Evolutionary conservation across 2,329 filamentous ascomycete genomes (phyloP).

Genomic region (Hymenoscyphus salicellus): DNA sequence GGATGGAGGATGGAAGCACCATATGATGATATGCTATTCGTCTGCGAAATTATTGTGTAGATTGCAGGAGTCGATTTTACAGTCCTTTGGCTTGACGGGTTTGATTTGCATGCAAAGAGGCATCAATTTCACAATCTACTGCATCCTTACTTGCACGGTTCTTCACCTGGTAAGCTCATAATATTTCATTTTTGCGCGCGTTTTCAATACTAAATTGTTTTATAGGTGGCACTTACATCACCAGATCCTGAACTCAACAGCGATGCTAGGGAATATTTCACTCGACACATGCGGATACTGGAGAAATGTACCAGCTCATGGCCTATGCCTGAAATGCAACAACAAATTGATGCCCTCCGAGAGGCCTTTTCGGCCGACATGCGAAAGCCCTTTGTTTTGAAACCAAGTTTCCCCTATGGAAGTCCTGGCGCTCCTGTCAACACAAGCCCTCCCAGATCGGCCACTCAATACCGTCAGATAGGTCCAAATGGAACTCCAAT

Average conservation of each 20-base stretch:
- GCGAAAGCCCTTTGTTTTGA: constrained; percentile 82
- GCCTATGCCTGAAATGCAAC: constrained; percentile 86
- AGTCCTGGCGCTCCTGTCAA: constrained; percentile 53
- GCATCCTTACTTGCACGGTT: constrained; percentile 85
- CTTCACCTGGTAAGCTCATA: constrained; percentile 74
- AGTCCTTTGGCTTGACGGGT: constrained; percentile 73
- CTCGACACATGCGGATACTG: constrained; percentile 88
- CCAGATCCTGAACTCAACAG: constrained; percentile 84
- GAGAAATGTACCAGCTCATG: constrained; percentile 79
- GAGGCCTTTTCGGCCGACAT: constrained; percentile 87
- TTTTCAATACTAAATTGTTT: constrained; percentile 9
- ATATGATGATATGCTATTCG: constrained; percentile 82
- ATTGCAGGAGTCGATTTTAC: constrained; percentile 78
- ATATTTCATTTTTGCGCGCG: background rate
- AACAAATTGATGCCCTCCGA: constrained; percentile 82
- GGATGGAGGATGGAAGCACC: constrained; percentile 78
- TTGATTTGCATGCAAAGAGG: constrained; percentile 90
- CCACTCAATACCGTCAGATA: constrained; percentile 31
- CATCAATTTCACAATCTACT: constrained; percentile 94
- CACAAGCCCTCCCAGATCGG: constrained; percentile 26
- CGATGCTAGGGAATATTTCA: constrained; percentile 85
- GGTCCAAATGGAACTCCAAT: constrained; percentile 23
- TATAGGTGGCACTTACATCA: constrained; percentile 83
- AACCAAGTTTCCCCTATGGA: constrained; percentile 81
- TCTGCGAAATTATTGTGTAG: constrained; percentile 83